A percentile compares a stretch with the other conserved stretches of the same genome.
phyloP scores from a whole-genome alignment of 306 rosid species.

The Cicer cuneatum region DNA sequence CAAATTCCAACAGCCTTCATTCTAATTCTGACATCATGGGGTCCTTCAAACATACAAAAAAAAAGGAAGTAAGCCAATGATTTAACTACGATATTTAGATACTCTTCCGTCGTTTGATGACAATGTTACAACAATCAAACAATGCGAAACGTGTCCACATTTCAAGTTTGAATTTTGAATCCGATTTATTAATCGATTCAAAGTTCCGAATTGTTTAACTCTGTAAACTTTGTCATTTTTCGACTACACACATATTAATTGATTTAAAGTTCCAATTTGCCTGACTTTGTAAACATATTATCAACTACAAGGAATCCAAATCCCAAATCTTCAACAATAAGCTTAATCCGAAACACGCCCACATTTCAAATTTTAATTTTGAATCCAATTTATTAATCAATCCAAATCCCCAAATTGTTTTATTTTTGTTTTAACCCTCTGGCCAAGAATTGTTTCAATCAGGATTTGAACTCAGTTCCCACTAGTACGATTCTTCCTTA shows the following conservation, averaged over 20 bases:
- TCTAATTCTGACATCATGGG: conserved; percentile 73
- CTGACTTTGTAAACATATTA: too few species aligned
- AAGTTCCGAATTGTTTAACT: not conserved
- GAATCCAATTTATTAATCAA: not conserved
- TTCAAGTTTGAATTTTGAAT: not conserved
- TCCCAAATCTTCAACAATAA: not conserved
- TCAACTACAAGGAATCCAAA: not conserved
- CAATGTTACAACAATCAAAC: not conserved
- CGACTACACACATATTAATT: not conserved
- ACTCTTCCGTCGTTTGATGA: not conserved
- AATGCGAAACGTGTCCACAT: not conserved
- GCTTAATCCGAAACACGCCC: not conserved
- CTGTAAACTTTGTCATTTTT: not conserved
- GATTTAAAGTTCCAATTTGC: too few species aligned
- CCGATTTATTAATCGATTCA: not conserved
- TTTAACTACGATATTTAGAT: conserved; percentile 1
- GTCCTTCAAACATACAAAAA: conserved; percentile 57
- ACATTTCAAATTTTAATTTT: not conserved
- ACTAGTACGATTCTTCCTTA: too few species aligned
- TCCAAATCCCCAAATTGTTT: not conserved
- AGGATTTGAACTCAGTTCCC: too few species aligned
- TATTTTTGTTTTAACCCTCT: too few species aligned
- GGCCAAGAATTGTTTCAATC: too few species aligned
- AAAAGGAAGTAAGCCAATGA: conserved; percentile 35
- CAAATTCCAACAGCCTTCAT: conserved; percentile 97